Evolutionary conservation across 352 stramenopile genomes (phyloP), one percentile per base, ranked within the genome.

Genomic region (Pythium monospermum): DNA sequence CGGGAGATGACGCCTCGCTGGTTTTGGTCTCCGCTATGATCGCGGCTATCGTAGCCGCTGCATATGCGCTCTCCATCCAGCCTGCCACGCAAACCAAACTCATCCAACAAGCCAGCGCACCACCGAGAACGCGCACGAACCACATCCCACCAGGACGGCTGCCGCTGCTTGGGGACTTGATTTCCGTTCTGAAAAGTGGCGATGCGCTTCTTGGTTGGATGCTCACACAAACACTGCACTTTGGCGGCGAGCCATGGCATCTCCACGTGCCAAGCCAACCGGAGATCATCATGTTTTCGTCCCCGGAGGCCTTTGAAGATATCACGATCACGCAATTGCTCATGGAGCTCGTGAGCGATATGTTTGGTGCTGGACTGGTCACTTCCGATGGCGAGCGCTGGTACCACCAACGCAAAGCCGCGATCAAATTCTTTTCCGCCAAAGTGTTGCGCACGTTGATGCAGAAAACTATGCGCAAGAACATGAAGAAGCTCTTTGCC

Each of bases 271-370:
- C 55, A 21, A 26, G 35, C 16, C 23, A 47, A 25, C 23, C 49
- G 28, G 57, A 64, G 27, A 44, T 55, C 43, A n/a, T 64, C 3
- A 42, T 64, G 16, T 19, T 59, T 23, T 21, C 57, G 35, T 42
- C 49, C 21, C 49, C 57, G 3, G 42, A 49, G 21, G 16, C 59
- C 19, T 26, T 64, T 4, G 57, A 64, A 35, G 57, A 64, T 32
- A 33, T 64, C 15, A 38, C 37, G 25, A 51, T 46, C n/a, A 64
- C 57, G 0, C 57, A 64, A 15, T 19, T 53, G 39, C 45, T 58
- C 15, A 10, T 39, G 41, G 56, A 64, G 27, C 42, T 54, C 48
- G 48, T 64, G 18, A 49, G 56, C 36, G 42, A 54, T 25, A 16
- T 26, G n/a, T 58, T 65, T 36, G n/a, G n/a, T n/a, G n/a, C n/a